A percentile compares a stretch with the other conserved stretches of the same genome.
Conservation (phyloP, 2,329 filamentous ascomycete species). For the Verticillium alfalfae region DNA sequence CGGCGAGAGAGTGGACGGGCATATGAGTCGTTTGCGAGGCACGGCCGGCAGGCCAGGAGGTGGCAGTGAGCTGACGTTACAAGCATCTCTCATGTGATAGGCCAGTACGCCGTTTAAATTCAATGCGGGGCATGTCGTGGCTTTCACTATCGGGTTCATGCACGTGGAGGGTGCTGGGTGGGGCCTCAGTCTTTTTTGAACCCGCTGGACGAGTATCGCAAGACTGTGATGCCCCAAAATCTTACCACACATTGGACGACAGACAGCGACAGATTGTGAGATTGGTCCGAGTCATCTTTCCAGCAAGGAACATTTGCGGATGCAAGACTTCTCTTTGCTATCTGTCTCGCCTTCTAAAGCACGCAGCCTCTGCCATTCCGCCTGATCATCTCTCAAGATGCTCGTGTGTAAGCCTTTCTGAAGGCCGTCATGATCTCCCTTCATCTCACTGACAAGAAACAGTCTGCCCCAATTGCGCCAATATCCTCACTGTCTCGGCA, state of each 20-base stretch:
- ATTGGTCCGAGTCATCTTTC: background rate
- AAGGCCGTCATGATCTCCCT: background rate
- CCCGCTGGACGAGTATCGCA: background rate
- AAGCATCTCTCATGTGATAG: background rate
- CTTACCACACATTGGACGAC: background rate
- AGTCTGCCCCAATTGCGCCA: constrained; percentile 82
- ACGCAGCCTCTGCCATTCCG: background rate
- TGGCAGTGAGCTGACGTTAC: constrained; percentile 1
- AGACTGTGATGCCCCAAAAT: background rate
- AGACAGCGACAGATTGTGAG: background rate
- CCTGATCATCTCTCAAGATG: background rate
- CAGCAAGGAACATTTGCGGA: background rate
- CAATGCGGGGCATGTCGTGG: background rate
- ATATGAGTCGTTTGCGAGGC: background rate
- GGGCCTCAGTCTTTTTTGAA: background rate
- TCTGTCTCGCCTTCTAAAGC: background rate
- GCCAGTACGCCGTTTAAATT: constrained; percentile 4
- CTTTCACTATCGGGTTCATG: background rate
- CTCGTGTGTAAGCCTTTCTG: background rate
- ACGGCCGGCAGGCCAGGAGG: constrained; percentile 1
- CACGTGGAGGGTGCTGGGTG: background rate
- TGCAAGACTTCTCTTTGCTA: too few relatives aligned
- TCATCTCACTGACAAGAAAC: background rate
- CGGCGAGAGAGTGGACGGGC: background rate
- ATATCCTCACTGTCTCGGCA: constrained; percentile 70